A percentile compares a stretch with the other conserved stretches of the same genome.
These are phyloP conservation scores for Albizia julibrissin DNA, from an alignment of 306 rosid genomes.

Conservation along the genomic window DNA sequence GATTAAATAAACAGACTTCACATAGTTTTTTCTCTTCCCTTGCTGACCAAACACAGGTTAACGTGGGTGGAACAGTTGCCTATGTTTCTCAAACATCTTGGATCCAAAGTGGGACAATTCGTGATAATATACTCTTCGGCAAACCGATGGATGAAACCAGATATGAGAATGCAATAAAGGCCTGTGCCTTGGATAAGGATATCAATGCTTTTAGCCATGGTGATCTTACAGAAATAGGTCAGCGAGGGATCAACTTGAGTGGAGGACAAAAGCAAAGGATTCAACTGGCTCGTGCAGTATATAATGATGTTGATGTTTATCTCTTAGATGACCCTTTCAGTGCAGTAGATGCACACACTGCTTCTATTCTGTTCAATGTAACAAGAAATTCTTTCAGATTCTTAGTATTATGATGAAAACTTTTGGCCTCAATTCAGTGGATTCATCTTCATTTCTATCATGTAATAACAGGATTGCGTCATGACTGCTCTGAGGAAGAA, in stretches of 20 bases:
- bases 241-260: slow-evolving; percentile 88
- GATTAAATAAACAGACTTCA: too few relatives aligned
- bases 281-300: slow-evolving; percentile 82
- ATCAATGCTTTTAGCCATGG: slow-evolving; percentile 64
- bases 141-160: slow-evolving; percentile 58
- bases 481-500: slow-evolving; percentile 62
- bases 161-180: slow-evolving; percentile 61
- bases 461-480: slow-evolving; percentile 66
- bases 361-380: slow-evolving; percentile 67
- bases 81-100: slow-evolving; percentile 81
- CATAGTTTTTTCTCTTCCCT: too few relatives aligned
- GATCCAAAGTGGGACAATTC: slow-evolving; percentile 88
- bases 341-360: slow-evolving; percentile 89
- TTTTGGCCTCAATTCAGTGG: background rate
- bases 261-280: slow-evolving; percentile 93
- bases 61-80: slow-evolving; percentile 57
- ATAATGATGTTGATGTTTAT: slow-evolving; percentile 73
- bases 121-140: slow-evolving; percentile 70
- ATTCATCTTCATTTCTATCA: slow-evolving; percentile 17
- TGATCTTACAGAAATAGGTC: slow-evolving; percentile 88
- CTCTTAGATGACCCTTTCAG: slow-evolving; percentile 84
- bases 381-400: slow-evolving; percentile 2
- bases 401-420: too few relatives aligned
- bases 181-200: slow-evolving; percentile 75
- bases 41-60: slow-evolving; percentile 65